These are phyloP conservation scores for Saururus chinensis DNA, from an alignment of 164 flowering plant species.

Conservation along the genomic window DNA sequence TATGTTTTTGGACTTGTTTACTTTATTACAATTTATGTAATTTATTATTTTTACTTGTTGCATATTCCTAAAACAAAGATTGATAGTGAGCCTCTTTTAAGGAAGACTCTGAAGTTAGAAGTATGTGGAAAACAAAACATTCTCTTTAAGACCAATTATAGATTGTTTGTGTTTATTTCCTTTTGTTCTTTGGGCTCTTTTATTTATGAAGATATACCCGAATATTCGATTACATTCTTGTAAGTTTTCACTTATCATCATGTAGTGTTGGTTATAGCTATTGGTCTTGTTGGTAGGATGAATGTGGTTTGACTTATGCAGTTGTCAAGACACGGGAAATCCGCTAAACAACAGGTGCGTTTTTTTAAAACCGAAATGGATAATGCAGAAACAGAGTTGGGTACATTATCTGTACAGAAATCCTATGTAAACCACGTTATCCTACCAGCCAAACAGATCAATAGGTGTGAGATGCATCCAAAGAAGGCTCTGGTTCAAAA, in stretches of 20 bases:
- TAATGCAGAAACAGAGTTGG: conserved; percentile 26
- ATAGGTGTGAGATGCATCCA: conserved; percentile 56
- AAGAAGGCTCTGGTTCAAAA: conserved; percentile 18
- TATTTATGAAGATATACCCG: neutral
- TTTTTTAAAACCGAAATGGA: conserved; percentile 37
- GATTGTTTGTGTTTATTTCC: neutral
- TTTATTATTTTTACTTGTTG: conserved; percentile 6
- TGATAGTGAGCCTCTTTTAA: conserved; percentile 14
- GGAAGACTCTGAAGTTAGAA: conserved; percentile 26
- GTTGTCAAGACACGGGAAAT: conserved; percentile 27
- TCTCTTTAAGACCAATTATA: neutral
- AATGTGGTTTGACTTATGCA: conserved; percentile 28
- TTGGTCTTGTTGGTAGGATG: conserved; percentile 10
- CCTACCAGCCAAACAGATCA: conserved; percentile 44
- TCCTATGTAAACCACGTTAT: conserved; percentile 25
- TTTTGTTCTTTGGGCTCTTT: neutral
- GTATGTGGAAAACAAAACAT: conserved; percentile 23
- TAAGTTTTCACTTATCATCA: neutral
- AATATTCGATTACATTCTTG: neutral
- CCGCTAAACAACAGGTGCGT: conserved; percentile 28
- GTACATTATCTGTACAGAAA: conserved; percentile 29
- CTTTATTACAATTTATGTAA: neutral
- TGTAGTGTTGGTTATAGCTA: neutral
- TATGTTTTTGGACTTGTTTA: too few species aligned
- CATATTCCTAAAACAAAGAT: conserved; percentile 18